phyloP scores from a whole-genome alignment of 257 asterid species.

The Petunia secreta region DNA sequence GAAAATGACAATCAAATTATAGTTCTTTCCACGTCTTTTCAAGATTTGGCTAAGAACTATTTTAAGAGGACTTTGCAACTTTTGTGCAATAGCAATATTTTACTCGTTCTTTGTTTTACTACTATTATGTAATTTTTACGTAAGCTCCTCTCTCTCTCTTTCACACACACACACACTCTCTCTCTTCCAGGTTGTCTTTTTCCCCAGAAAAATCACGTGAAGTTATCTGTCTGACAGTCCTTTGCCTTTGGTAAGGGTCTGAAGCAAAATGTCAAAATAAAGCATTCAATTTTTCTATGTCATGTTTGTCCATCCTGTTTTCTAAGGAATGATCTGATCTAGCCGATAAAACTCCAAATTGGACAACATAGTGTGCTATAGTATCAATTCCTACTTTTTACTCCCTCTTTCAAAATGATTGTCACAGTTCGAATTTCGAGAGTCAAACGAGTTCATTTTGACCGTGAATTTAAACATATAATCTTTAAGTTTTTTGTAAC shows the following conservation, averaged over 20 bases:
- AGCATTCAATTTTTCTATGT: not conserved
- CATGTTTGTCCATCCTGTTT: not conserved
- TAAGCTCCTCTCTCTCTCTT: not conserved
- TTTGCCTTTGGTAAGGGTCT: not conserved
- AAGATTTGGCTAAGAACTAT: too few species aligned
- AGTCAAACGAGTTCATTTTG: too few species aligned
- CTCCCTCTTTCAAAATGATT: too few species aligned
- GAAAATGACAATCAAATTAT: too few species aligned
- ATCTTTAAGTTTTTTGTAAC: too few species aligned
- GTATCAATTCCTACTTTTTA: not conserved
- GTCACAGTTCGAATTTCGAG: too few species aligned
- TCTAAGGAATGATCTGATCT: not conserved
- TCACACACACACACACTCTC: not conserved
- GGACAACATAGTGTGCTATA: not conserved
- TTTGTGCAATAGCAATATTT: not conserved
- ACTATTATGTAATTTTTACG: too few species aligned
- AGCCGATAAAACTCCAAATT: not conserved
- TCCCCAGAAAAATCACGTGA: not conserved
- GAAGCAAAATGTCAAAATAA: not conserved
- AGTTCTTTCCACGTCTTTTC: too few species aligned
- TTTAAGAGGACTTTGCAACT: not conserved
- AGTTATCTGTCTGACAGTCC: not conserved
- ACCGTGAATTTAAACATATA: too few species aligned
- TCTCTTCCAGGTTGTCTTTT: not conserved
- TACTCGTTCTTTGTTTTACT: too few species aligned